Base-by-base conservation (phyloP, 305 asterid species). In the Fraxinus sp. region DNA sequence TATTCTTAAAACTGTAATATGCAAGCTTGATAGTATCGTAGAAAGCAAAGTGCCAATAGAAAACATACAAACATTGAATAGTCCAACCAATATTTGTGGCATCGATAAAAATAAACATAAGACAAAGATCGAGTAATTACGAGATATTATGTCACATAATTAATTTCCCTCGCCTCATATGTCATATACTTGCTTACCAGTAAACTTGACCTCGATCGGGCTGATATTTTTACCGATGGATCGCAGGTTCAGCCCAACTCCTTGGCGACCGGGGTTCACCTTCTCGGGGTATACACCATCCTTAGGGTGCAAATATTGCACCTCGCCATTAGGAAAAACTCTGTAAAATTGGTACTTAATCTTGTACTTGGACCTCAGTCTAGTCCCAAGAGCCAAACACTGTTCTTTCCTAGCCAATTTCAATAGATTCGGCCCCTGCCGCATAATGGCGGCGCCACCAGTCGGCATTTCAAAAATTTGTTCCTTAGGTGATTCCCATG, bases 281-380 rank as follows among this genome's bases (percentile, higher is more conserved):
- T 95, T 95, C 89, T 95, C 99, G 16, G 99, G 99, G 86, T 94
- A 95, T 1, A 92, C 97, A 37, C 98, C 98, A 30, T 95, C 98
- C 35, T 94, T 95, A 0, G 98, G 98, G 83, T 95, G 98, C 90
- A 94, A 83, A 79, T 92, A 95, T 84, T 95, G 98, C 10, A 95
- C 98, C 75, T 94, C 98, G 5, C 98, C 99, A 39, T 94, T 93
- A 0, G 99, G 99, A 77, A 95, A 95, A 0, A 93, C 98, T 91
- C 99, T 84, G 84, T 95, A 95, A 57, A 95, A 90, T 16, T 92
- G 97, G 85, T 95, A 95, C 74, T 90, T 93, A 78, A 94, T 95
- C 92, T 95, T 95, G 96, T 93, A 94, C 82, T 95, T 95, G 9
- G 98, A 92, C 82, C 99, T 88, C 82, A 95, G 77, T 76, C 94